Evolutionary conservation across 2,329 filamentous ascomycete species (phyloP), one percentile per base, ranked within the genome.

Genomic region (Penicillium sp.): DNA sequence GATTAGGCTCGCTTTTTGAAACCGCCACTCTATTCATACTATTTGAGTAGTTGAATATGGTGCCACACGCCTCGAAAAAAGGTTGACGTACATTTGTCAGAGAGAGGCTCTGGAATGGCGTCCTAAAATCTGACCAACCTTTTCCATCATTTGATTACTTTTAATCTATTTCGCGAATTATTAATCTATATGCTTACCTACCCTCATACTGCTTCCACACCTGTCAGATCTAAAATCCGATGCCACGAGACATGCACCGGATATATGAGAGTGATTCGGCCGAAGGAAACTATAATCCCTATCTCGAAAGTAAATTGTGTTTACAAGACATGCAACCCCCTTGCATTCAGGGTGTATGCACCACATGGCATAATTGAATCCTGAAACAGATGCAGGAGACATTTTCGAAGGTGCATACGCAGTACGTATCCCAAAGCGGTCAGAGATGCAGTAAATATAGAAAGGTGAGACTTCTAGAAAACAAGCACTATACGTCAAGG

Each of bases 311-410:
- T 42, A 22, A 42, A 22, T 11, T 22, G 39, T 22, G 39, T 19
- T 42, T 42, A 42, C 39, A 19, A 3, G 19, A 21, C 27, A 13
- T 27, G 39, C 19, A 10, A 19, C 39, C 48, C 16, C 48, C 48
- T 50, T 50, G 33, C 48, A 50, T 26, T 7, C 26, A 6, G 8
- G 26, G 26, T 50, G 39, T 3, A 9, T 39, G 24, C 33, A 50
- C 48, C 52, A 53, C 26, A 48, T 47, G 39, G 43, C 37, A 43
- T 16, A 49, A 29, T 50, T 52, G n/a, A 37, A 49, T 29, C 31
- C 48, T 29, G 49, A 55, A 57, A 59, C 48, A 35, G 49, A 56
- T 33, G 48, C 49, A 52, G 29, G 24, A 52, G 43, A 33, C 6
- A 3, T 33, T 48, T 49, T 44, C 47, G 29, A 24, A 8, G 21